phyloP scores from a whole-genome alignment of 257 asterid genomes.

The Capsicum baccatum region DNA sequence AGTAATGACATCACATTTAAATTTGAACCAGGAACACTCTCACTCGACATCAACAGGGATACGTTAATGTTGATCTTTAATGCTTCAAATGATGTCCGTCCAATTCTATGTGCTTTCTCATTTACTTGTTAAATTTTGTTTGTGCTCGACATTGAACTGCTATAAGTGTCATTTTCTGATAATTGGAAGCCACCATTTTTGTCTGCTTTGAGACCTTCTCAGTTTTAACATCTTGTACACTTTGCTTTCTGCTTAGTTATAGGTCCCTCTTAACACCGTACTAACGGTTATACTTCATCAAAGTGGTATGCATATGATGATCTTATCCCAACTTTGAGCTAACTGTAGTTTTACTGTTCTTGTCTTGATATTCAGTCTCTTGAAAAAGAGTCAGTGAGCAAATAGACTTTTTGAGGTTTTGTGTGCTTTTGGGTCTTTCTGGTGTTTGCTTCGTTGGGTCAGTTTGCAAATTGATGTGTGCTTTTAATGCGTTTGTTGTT shows the following conservation, averaged over 20 bases:
- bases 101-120: not conserved
- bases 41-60: not conserved
- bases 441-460: slow-evolving; percentile 5
- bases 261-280: not conserved
- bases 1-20: not conserved
- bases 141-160: not conserved
- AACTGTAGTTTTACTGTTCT: not conserved
- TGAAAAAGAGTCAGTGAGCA: not conserved
- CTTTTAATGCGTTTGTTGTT: not conserved
- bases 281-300: not conserved
- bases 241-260: slow-evolving; percentile 8
- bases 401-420: not conserved
- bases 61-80: not conserved
- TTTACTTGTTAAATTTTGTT: not conserved
- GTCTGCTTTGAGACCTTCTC: slow-evolving; percentile 7
- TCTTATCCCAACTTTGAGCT: slow-evolving; percentile 20
- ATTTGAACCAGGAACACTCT: not conserved
- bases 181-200: not conserved
- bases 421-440: slow-evolving; percentile 13
- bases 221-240: not conserved
- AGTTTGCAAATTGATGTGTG: slow-evolving; percentile 15
- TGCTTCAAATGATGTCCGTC: not conserved
- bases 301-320: not conserved
- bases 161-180: not conserved
- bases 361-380: slow-evolving; percentile 1